Base-by-base conservation (phyloP, 2,329 filamentous ascomycete genomes). In the Epichloe gansuensis region DNA sequence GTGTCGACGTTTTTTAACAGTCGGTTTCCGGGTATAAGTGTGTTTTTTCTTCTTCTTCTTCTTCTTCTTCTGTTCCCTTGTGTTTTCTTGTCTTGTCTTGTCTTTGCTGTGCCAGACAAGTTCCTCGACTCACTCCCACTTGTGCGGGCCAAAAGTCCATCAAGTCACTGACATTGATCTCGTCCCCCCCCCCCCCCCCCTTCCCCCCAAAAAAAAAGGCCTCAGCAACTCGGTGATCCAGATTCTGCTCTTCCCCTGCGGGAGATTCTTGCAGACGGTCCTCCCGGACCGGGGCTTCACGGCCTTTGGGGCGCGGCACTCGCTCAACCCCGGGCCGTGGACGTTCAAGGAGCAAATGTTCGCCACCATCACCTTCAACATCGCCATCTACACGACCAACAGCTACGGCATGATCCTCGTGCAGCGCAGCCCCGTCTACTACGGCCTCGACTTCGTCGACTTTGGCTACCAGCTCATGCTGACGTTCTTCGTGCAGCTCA, bases 341-440 rank as follows among this genome's bases (percentile, higher is more conserved):
- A 76, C 72, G 48, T 73, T 73, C 57, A 81, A 81, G 59, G 78
- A 81, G 61, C 78, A 81, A 57, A 76, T 78, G 68, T 63, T 81
- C n/a, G 74, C 79, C 38, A 74, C 74, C 3, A 75, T 79, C 56
- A 78, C 77, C 69, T 75, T 78, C 48, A 80, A 81, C 61, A 73
- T 74, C 4, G 69, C 69, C 34, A 72, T 66, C 56, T 67, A n/a
- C n/a, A 67, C 65, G 9, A 72, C 73, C 1, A 75, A 75, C 58
- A 74, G 72, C 3, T 71, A 71, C 59, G 67, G 70, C 56, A 72
- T 75, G 49, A 68, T 74, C 51, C 71, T 70, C 66, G 68, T 69
- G 8, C 74, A 76, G 50, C 62, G 59, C 17, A 62, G 74, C 9
- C 69, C 71, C 36, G 66, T 71, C n/a, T 74, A 68, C 58, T 72